Evolutionary conservation across 2,329 filamentous ascomycete genomes (phyloP), one percentile per base, ranked within the genome.

Genomic region (Cladosporium sp.): DNA sequence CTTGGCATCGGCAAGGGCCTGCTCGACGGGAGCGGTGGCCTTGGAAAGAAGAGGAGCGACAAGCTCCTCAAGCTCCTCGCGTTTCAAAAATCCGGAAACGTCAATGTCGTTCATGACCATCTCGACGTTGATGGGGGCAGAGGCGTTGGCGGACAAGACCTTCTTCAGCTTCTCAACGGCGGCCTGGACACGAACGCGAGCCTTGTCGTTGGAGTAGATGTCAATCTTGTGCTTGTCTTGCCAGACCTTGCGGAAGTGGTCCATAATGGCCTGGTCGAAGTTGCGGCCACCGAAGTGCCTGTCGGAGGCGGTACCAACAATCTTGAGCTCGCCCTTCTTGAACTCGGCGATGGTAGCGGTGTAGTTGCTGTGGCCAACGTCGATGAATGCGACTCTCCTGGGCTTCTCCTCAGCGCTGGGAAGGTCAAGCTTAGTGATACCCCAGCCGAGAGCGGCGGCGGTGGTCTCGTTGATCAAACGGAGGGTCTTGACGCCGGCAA

Each of bases 131-230:
- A 99, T 82, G 59, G 94, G 92, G 21, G 94, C 93, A 77, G 91
- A 87, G 73, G 93, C 91, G 83, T 98, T 98, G 78, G 95, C 95
- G 41, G 94, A 98, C 65, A 99, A 85, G 65, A 98, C 90, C 88
- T 98, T 98, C 90, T 99, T 99, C 78, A 96, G 84, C 87, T 97
- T 97, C 86, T 99, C 95, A 65, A 93, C 93, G 66, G 92, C 93
- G 68, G 92, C 89, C 51, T 91, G 86, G 73, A 96, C 92, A 78
- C 95, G 92, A 72, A 93, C 88, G 80, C 90, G 87, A 67, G 94
- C 95, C 84, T 97, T 97, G 71, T 89, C 87, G 83, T 98, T 95
- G 72, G 88, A 89, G 80, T 89, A 88, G 82, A 99, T 94, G 79
- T 98, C 93, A 74, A 98, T 91, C 87, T 96, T 97, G 88, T 92